Conservation (phyloP, 305 asterid species). For the Rubia tinctorum region DNA sequence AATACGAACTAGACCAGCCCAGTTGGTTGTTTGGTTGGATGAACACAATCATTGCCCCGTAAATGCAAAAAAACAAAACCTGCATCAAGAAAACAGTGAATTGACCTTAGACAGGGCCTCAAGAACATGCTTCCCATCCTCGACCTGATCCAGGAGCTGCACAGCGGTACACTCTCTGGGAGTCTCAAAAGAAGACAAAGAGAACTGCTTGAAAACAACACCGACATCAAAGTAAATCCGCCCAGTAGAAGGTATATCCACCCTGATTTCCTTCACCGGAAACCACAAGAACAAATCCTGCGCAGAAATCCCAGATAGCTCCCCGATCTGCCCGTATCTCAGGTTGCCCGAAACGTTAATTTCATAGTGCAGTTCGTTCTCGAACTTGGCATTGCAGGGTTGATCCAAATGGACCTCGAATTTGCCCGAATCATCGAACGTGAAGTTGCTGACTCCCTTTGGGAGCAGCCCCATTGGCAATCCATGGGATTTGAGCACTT, state of each 20-base stretch:
- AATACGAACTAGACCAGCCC: neutral
- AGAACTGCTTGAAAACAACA: conserved; percentile 89
- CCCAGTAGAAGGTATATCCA: conserved; percentile 79
- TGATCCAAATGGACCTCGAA: conserved; percentile 72
- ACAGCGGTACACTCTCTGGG: conserved; percentile 78
- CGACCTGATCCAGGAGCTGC: conserved; percentile 43
- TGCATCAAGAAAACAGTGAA: conserved; percentile 6
- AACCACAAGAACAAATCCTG: conserved; percentile 94
- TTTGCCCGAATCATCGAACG: conserved; percentile 55
- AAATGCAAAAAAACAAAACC: neutral
- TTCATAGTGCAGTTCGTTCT: conserved; percentile 74
- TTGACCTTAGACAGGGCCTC: conserved; percentile 48
- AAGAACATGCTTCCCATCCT: conserved; percentile 30
- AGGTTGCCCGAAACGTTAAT: conserved; percentile 59
- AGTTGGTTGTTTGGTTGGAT: neutral
- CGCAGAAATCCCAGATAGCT: conserved; percentile 72
- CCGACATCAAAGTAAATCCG: conserved; percentile 90
- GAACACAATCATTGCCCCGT: conserved; percentile 1
- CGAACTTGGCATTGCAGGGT: conserved; percentile 86
- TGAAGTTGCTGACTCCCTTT: conserved; percentile 69
- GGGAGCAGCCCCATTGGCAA: conserved; percentile 91
- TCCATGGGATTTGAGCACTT: conserved; percentile 59
- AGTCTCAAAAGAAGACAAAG: conserved; percentile 74
- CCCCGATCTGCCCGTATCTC: conserved; percentile 58
- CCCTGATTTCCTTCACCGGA: conserved; percentile 78